A percentile compares a stretch with the other conserved stretches of the same genome.
phyloP scores from a whole-genome alignment of 2,329 filamentous ascomycete species.

The Fusarium sp. region DNA sequence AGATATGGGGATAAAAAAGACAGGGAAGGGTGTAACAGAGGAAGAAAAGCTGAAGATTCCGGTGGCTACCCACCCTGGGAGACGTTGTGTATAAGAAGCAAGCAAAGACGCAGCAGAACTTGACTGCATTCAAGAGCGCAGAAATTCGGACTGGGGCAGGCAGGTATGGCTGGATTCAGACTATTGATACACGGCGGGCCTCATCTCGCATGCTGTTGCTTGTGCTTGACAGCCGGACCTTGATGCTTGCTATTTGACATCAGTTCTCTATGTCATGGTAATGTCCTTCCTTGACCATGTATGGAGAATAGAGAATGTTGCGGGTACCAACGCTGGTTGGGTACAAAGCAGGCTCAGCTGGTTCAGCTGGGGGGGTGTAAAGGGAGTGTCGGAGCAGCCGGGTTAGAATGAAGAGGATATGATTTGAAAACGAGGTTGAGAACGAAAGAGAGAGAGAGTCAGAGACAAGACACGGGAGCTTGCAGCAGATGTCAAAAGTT shows the following conservation, averaged over 20 bases:
- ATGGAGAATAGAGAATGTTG: conserved; percentile 2
- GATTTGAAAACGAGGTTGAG: conserved; percentile 21
- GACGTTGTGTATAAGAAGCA: conserved; percentile 47
- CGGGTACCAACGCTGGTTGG: conserved; percentile 40
- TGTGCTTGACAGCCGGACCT: conserved; percentile 22
- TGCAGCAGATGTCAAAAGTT: conserved; percentile 40
- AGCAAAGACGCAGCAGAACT: conserved; percentile 41
- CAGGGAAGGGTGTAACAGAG: conserved; percentile 27
- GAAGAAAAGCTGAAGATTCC: conserved; percentile 42
- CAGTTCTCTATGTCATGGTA: conserved; percentile 28
- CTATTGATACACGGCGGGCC: conserved; percentile 46
- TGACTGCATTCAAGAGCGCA: conserved; percentile 35
- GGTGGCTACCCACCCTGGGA: conserved; percentile 41
- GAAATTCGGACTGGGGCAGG: conserved; percentile 42
- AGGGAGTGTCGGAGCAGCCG: conserved; percentile 25
- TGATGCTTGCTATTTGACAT: conserved; percentile 36
- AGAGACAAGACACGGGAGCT: conserved; percentile 42
- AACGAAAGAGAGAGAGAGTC: conserved; percentile 23
- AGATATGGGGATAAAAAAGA: conserved; percentile 28
- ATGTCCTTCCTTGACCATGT: conserved; percentile 31
- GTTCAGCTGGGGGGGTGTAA: conserved; percentile 27
- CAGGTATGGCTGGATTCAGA: conserved; percentile 41
- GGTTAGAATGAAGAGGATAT: conserved; percentile 11
- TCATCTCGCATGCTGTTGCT: conserved; percentile 43
- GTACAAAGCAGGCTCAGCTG: conserved; percentile 28